Percentiles rank a stretch among this genome's conserved stretches.
These are phyloP conservation scores for Nicotiana benthamiana DNA, from an alignment of 257 asterid species.

Conservation along the genomic window DNA sequence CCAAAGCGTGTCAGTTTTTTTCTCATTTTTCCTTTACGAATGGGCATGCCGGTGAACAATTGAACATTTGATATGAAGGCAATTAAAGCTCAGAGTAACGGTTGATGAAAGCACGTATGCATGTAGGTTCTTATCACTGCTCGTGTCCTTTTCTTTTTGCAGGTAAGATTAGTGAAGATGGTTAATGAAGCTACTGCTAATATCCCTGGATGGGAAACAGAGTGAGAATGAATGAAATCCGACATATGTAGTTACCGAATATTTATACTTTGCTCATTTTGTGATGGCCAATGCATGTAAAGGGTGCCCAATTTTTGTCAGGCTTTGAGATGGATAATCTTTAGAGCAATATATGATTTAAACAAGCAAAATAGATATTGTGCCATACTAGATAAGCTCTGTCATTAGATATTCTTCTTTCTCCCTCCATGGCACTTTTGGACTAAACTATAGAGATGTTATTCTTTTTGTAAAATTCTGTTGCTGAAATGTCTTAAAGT, in stretches of 20 bases:
- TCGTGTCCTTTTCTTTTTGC: neutral
- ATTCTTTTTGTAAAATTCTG: conserved; percentile 10
- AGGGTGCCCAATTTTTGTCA: neutral
- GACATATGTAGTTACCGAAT: neutral
- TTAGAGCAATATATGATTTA: neutral
- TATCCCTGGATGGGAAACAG: conserved; percentile 75
- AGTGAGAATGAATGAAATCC: conserved; percentile 7
- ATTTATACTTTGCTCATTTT: neutral
- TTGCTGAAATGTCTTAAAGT: neutral
- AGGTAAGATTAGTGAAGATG: conserved; percentile 84
- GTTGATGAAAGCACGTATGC: neutral
- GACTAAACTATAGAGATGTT: neutral
- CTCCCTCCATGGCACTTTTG: neutral
- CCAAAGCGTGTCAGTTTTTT: neutral
- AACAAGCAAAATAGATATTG: neutral
- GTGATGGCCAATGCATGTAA: neutral
- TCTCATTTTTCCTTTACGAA: neutral
- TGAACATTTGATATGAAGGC: neutral
- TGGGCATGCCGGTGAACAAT: neutral
- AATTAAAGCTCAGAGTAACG: neutral
- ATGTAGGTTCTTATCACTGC: neutral
- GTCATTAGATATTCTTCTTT: neutral
- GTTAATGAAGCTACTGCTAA: conserved; percentile 88
- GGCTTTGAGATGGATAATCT: neutral
- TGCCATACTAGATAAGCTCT: neutral